Base-by-base conservation (phyloP, 148 eudicot species). In the Spergularia marina region DNA sequence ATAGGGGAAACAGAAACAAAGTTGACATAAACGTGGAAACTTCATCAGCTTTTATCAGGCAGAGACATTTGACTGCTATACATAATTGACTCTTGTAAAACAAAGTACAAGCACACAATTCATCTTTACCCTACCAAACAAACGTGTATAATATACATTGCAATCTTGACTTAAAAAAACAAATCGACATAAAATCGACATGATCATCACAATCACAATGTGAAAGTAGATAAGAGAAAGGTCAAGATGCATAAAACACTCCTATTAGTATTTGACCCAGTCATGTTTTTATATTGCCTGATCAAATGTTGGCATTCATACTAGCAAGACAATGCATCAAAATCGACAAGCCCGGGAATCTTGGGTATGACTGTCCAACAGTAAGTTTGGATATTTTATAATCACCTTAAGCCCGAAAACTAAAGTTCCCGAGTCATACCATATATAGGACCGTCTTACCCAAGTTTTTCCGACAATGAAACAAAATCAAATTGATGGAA, bases 11-110 rank as follows among this genome's bases (percentile, higher is more conserved):
- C 7, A 23, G 25, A 30, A 30, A 30, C 36, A 30, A 47, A 49
- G 56, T 15, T 40, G 71, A 57, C 71, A 68, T 10, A 68, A 68
- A 68, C 71, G 71, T 68, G 71, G 71, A 49, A 68, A 14, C 12
- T 68, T 68, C 55, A 68, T 68, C 10, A 3, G 21, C 56, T 68
- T 68, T 23, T 68, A 65, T 39, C 17, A 36, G 68, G 51, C 21
- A 40, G 68, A 16, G 68, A 65, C 44, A 65, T 36, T 68, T 68
- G 71, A 68, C 71, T 68, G 71, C 54, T 18, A 49, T 68, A 49
- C 71, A 21, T 5, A 51, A 68, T 68, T 68, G 71, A 68, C 71
- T 68, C 9, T 14, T 23, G 44, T 63, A 63, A 17, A 7, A 7
- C 41, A 47, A 40, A 65, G 41, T n/a, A 44, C 71, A 49, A 68